Conservation (phyloP, 306 rosid genomes). For the Glycine soja region DNA sequence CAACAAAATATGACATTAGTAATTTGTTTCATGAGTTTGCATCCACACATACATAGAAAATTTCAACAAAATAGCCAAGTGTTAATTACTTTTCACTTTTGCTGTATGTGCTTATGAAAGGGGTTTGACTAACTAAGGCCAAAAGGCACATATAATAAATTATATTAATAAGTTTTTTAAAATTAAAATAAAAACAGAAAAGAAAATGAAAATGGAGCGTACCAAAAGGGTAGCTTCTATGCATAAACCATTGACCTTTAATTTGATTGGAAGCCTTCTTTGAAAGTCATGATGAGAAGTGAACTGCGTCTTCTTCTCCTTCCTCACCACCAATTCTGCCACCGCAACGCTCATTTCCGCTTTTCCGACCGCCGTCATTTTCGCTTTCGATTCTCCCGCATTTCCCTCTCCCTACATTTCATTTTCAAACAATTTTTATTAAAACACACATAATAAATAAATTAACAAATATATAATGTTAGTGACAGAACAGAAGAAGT, state of each 20-base stretch:
- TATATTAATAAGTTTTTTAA: no score
- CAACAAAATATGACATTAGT: background rate
- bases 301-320: conserved; percentile 43
- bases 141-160: background rate
- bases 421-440: background rate
- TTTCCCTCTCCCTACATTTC: conserved; percentile 51
- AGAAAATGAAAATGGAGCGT: conserved; percentile 15
- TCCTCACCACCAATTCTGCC: conserved; percentile 50
- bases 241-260: conserved; percentile 56
- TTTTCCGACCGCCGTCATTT: conserved; percentile 60
- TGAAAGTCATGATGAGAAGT: conserved; percentile 45
- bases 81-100: background rate
- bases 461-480: no score
- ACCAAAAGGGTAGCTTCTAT: conserved; percentile 70
- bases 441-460: background rate
- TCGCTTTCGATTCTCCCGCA: conserved; percentile 41
- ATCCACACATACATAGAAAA: background rate
- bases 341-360: conserved; percentile 50
- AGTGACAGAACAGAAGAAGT: background rate
- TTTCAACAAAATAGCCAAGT: background rate
- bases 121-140: conserved; percentile 37
- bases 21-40: background rate
- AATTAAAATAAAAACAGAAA: background rate
- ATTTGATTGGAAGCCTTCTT: conserved; percentile 59
- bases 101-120: conserved; percentile 1